A percentile compares a stretch with the other conserved stretches of the same genome.
Conservation (phyloP, 225 moss, liverwort and hornwort species). For the Pseudisothecium myosuroides region DNA sequence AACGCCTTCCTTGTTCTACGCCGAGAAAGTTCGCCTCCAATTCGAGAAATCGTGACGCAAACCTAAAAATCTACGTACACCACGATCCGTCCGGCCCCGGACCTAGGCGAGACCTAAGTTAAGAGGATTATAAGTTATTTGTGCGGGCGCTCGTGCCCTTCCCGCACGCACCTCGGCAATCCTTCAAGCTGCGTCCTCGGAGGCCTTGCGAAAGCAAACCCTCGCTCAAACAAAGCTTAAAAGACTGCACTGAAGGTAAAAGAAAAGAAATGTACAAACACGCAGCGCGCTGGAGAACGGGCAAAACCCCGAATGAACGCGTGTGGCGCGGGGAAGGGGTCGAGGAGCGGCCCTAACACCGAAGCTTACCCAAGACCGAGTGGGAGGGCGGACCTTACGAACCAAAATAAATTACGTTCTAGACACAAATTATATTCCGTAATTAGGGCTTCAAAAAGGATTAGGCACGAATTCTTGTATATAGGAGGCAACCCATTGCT, state of each 20-base stretch:
- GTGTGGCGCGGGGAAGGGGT: not conserved
- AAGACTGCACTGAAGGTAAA: not conserved
- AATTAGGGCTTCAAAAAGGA: not conserved
- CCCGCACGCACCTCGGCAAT: not conserved
- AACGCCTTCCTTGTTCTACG: conserved; percentile 19
- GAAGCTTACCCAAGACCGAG: not conserved
- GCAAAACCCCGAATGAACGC: not conserved
- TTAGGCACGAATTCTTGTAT: rapidly evolving
- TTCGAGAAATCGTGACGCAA: not conserved
- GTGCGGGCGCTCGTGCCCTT: not conserved
- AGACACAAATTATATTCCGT: not conserved
- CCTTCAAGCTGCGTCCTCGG: not conserved
- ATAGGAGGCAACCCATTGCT: no score
- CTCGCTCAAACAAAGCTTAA: not conserved
- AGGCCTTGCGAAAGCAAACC: not conserved
- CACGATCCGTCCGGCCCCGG: not conserved
- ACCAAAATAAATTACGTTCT: not conserved
- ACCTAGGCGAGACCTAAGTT: not conserved
- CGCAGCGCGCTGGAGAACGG: not conserved
- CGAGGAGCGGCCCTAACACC: not conserved
- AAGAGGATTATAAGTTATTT: not conserved
- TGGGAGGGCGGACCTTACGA: not conserved
- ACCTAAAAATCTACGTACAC: not conserved
- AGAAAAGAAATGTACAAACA: not conserved
- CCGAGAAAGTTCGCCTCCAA: conserved; percentile 56